Evolutionary conservation across 768 basidiomycete species (phyloP), one percentile per base, ranked within the genome.

Genomic region (Multifurca ochricompacta): DNA sequence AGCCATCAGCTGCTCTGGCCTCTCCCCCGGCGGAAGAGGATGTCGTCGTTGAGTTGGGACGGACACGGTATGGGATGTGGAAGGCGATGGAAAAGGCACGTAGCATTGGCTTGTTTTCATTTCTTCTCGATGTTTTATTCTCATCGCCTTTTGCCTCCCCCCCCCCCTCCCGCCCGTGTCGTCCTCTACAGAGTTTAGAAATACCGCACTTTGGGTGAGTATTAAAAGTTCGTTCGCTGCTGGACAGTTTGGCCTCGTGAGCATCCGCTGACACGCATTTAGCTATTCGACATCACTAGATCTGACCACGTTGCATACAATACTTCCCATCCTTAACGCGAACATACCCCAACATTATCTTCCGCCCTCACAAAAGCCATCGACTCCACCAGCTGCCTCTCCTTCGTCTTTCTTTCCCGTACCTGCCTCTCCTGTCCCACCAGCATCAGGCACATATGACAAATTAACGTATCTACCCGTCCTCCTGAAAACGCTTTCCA

Each of bases 61-160:
- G 88, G 59, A 90, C 87, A 13, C 73, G 91, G 50, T 79, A 82
- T 64, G 82, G 81, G 9, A 94, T 93, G 91, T 93, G 82, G 83
- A 88, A 87, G 61, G 85, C 88, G 2, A 93, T 93, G 91, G 78
- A 75, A 9, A 88, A 87, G 79, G 88, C 83, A 45, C 25, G 70
- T 58, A 18, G n/a, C 39, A 18, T 35, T 2, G 18, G 6, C 10
- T 23, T 42, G 1, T 27, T 3, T 31, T 16, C 28, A 1, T 27
- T 3, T 31, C 14, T 31, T 27, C 25, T 31, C n/a, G 18, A 21
- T 19, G 5, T 4, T 43, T 18, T 16, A 43, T 34, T 4, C 36
- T 21, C n/a, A 16, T 37, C 48, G 19, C 19, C 43, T 19, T 0
- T 51, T 28, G 34, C 49, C 10, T 53, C 35, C 23, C 27, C 31